Conservation (phyloP, 1,284 basidiomycete genomes). For the Caloboletus inedulis region DNA sequence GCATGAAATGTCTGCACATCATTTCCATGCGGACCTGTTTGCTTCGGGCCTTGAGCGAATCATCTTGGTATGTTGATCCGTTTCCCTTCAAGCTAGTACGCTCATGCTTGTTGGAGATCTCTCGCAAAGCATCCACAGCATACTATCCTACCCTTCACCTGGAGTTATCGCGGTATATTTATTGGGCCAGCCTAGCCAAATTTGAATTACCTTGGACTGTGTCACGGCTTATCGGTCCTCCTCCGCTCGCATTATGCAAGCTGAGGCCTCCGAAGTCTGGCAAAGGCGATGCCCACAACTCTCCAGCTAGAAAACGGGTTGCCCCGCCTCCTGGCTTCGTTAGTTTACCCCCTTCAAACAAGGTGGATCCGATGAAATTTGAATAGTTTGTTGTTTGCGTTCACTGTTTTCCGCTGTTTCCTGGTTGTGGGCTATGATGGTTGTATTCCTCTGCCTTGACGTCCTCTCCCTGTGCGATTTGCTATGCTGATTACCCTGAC, state of each 20-base stretch:
- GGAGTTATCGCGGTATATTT: constrained; percentile 83
- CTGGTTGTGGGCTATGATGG: constrained; percentile 5
- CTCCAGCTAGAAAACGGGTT: constrained; percentile 25
- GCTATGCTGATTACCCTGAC: constrained; percentile 15
- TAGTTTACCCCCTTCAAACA: constrained; percentile 24
- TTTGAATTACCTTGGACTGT: constrained; percentile 76
- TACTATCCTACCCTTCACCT: constrained; percentile 93
- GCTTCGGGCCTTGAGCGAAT: constrained; percentile 84
- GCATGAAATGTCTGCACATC: constrained; percentile 70
- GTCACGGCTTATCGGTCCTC: constrained; percentile 65
- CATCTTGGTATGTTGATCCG: constrained; percentile 50
- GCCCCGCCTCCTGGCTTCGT: constrained; percentile 16
- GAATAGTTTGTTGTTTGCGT: constrained; percentile 15
- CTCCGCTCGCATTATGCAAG: constrained; percentile 58
- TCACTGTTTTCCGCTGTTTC: constrained; percentile 1
- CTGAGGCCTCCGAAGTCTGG: constrained; percentile 11
- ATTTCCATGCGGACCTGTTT: constrained; percentile 83
- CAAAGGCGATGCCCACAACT: constrained; percentile 12
- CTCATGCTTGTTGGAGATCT: constrained; percentile 54
- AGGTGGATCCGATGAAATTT: constrained; percentile 28
- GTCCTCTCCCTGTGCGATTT: constrained; percentile 3
- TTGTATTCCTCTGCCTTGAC: constrained; percentile 10
- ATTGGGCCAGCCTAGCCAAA: constrained; percentile 56
- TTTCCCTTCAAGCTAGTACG: constrained; percentile 14
- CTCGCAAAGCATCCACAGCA: constrained; percentile 87